phyloP scores from a whole-genome alignment of 2,329 filamentous ascomycete species.

The Peltaster fructicola region DNA sequence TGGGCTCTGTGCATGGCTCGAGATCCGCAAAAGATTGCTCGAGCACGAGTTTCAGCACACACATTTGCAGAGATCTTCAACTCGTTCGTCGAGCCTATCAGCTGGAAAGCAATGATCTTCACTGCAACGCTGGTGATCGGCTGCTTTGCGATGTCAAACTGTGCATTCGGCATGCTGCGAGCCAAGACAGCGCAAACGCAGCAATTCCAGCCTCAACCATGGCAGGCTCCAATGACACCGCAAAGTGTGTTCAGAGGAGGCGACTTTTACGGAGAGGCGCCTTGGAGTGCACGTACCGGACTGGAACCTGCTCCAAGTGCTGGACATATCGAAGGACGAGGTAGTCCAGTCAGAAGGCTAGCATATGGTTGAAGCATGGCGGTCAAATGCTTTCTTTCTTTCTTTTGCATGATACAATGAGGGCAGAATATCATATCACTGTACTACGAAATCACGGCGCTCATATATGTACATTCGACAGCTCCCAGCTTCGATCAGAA shows the following conservation, averaged over 20 bases:
- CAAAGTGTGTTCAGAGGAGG: slow-evolving; percentile 15
- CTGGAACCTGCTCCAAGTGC: slow-evolving; percentile 17
- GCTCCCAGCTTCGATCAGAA: too few relatives aligned
- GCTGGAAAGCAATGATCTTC: slow-evolving; percentile 59
- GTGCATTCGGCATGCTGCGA: slow-evolving; percentile 39
- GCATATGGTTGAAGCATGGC: slow-evolving; percentile 16
- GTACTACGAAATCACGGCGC: too few relatives aligned
- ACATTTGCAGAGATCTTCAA: slow-evolving; percentile 90
- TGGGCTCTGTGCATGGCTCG: slow-evolving; percentile 82
- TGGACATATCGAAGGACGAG: slow-evolving; percentile 15
- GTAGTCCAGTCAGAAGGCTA: slow-evolving; percentile 18
- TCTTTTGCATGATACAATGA: too few relatives aligned
- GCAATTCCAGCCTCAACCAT: slow-evolving; percentile 9
- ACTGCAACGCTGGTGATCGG: slow-evolving; percentile 30
- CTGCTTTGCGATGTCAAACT: slow-evolving; percentile 39
- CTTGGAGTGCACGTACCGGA: slow-evolving; percentile 13
- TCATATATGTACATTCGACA: too few relatives aligned
- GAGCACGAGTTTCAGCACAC: slow-evolving; percentile 64
- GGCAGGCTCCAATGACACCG: slow-evolving; percentile 18
- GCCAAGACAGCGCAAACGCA: slow-evolving; percentile 19
- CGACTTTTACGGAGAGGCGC: slow-evolving; percentile 11
- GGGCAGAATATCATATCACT: too few relatives aligned
- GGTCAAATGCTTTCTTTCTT: too few relatives aligned
- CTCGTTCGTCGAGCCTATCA: slow-evolving; percentile 78
- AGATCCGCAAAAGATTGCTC: slow-evolving; percentile 60